phyloP scores from a whole-genome alignment of 768 basidiomycete genomes.

The Boletus subcaerulescens region DNA sequence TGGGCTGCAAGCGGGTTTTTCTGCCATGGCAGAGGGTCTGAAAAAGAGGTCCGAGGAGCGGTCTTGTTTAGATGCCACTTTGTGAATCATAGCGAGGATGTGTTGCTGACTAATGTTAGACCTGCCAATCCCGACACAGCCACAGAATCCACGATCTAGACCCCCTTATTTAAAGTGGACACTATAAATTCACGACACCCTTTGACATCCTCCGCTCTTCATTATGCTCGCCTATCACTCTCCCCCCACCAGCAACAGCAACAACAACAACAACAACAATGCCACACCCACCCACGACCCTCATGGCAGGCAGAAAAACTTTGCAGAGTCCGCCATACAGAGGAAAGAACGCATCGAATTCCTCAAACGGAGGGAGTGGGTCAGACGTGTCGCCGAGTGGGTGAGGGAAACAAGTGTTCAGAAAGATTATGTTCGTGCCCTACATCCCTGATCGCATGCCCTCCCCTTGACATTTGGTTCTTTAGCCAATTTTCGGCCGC shows the following conservation, averaged over 20 bases:
- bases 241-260: conserved; percentile 11
- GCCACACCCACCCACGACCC: conserved; percentile 36
- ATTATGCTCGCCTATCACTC: conserved; percentile 21
- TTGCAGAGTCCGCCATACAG: conserved; percentile 44
- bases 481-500: conserved; percentile 22
- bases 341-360: conserved; percentile 52
- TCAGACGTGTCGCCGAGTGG: conserved; percentile 40
- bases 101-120: conserved; percentile 21
- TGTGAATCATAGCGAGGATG: not conserved
- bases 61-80: not conserved
- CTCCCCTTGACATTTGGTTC: not conserved
- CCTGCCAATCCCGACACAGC: conserved; percentile 25
- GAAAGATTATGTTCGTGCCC: conserved; percentile 21
- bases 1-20: conserved; percentile 45
- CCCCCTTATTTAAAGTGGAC: conserved; percentile 4
- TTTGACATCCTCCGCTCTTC: conserved; percentile 2
- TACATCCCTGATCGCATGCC: not conserved
- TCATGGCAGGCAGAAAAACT: conserved; percentile 44
- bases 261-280: conserved; percentile 18
- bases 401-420: conserved; percentile 31
- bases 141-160: conserved; percentile 24
- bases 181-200: conserved; percentile 18
- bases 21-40: conserved; percentile 55
- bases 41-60: conserved; percentile 48
- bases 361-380: conserved; percentile 44